Conservation (phyloP, 805 yeast genomes). For the Schizosaccharomyces octosporus region DNA sequence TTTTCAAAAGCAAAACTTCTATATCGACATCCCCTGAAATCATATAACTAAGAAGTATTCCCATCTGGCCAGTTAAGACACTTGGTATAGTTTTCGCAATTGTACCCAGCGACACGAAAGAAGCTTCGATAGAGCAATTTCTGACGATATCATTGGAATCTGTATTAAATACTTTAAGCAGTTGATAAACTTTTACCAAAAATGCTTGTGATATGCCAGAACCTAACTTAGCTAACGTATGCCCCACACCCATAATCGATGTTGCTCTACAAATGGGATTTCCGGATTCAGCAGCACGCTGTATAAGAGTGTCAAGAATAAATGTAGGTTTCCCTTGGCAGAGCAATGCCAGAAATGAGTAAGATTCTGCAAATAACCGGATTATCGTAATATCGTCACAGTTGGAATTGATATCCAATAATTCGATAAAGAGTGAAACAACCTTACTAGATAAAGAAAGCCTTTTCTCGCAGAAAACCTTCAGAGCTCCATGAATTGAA, state of each 20-base stretch:
- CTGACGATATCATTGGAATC: not conserved
- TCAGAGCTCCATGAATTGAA: slow-evolving; percentile 32
- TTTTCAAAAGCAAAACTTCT: not conserved
- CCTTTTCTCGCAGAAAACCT: slow-evolving; percentile 4
- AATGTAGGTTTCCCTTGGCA: not conserved
- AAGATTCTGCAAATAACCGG: not conserved
- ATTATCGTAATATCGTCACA: not conserved
- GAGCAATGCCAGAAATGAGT: not conserved
- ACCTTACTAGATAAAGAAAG: not conserved
- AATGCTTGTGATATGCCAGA: not conserved
- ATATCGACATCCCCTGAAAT: not conserved
- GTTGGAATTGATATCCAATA: not conserved
- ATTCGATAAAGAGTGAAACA: not conserved
- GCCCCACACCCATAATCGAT: not conserved
- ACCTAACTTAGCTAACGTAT: not conserved
- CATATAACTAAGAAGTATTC: not conserved
- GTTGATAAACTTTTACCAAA: not conserved
- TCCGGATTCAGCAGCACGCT: not conserved
- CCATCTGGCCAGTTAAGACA: not conserved
- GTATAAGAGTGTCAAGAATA: not conserved
- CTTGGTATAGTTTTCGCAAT: not conserved
- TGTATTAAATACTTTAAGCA: not conserved
- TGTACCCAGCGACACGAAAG: not conserved
- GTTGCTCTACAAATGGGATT: not conserved
- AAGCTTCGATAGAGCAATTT: not conserved